phyloP scores from a whole-genome alignment of 169 alveolate genomes.

The Eimeria zaria region DNA sequence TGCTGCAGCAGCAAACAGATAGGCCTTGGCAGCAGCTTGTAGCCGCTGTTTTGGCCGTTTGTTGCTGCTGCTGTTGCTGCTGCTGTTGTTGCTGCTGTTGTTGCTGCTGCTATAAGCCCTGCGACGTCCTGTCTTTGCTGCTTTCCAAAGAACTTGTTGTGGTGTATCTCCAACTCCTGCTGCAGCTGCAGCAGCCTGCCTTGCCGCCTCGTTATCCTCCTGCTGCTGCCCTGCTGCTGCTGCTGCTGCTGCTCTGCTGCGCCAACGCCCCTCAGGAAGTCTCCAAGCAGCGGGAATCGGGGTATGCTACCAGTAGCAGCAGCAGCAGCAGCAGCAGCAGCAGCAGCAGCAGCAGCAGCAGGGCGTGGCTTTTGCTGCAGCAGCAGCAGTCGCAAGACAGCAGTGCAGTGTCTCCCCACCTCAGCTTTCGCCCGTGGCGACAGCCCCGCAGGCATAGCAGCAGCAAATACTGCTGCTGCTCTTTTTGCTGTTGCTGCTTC shows the following conservation, averaged over 20 bases:
- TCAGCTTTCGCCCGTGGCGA: neutral
- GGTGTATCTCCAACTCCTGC: constrained; percentile 62
- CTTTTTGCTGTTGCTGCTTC: constrained; percentile 7
- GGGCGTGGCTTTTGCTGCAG: neutral
- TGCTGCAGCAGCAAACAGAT: constrained; percentile 47
- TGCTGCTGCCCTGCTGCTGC: neutral
- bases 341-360: neutral
- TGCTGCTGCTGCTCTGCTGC: constrained; percentile 71
- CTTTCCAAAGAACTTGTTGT: constrained; percentile 23
- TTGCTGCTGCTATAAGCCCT: constrained; percentile 50
- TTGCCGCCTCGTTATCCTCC: neutral
- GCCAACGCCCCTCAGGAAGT: neutral
- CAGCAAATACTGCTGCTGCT: constrained; percentile 50
- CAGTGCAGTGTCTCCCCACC: constrained; percentile 1
- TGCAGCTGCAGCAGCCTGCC: constrained; percentile 35
- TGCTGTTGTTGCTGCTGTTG: constrained; percentile 5
- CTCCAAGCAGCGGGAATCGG: constrained; percentile 40
- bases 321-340: constrained; percentile 8
- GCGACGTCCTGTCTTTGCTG: constrained; percentile 5
- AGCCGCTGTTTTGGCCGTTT: neutral
- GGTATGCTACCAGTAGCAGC: neutral
- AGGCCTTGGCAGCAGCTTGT: constrained; percentile 33
- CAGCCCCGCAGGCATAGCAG: constrained; percentile 5
- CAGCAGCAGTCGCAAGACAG: constrained; percentile 23
- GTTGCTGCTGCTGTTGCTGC: constrained; percentile 49